A percentile compares a stretch with the other conserved stretches of the same genome.
Evolutionary conservation across 1,284 basidiomycete species (phyloP).

Genomic region (Sporisorium iseilematis-ciliati): DNA sequence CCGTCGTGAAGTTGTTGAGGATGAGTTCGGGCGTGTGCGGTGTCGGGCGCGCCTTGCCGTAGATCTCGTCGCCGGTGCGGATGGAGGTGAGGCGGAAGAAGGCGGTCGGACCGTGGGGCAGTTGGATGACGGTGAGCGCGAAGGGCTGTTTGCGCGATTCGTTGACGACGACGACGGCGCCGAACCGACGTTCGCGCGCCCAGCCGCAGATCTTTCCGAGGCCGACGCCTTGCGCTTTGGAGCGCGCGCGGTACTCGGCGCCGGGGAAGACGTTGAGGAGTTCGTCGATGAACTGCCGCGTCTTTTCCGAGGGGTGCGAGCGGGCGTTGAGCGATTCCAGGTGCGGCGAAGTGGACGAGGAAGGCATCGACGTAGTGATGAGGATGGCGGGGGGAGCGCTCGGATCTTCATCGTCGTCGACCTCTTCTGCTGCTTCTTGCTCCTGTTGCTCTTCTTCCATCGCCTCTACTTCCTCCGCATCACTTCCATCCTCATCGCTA

Average conservation of each 20-base stretch:
- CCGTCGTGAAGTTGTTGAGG: conserved; percentile 93
- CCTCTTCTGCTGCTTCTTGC: conserved; percentile 63
- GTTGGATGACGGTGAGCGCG: conserved; percentile 89
- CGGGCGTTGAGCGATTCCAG: conserved; percentile 74
- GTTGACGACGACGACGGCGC: conserved; percentile 90
- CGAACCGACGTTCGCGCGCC: conserved; percentile 89
- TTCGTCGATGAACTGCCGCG: conserved; percentile 79
- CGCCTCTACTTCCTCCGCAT: conserved; percentile 46
- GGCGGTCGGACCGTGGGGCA: conserved; percentile 92
- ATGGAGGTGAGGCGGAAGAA: conserved; percentile 96
- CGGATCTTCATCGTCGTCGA: conserved; percentile 56
- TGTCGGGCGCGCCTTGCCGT: conserved; percentile 88
- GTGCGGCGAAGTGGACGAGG: conserved; percentile 61
- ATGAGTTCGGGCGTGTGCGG: conserved; percentile 95
- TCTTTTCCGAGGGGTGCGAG: conserved; percentile 71
- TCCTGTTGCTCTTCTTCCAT: conserved; percentile 46
- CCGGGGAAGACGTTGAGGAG: conserved; percentile 92
- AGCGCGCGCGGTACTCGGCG: conserved; percentile 88
- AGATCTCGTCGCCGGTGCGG: conserved; percentile 84
- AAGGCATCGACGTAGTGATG: conserved; percentile 67
- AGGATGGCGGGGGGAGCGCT: conserved; percentile 62
- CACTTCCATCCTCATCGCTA: conserved; percentile 25
- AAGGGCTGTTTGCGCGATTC: conserved; percentile 83
- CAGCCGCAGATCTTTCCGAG: conserved; percentile 92
- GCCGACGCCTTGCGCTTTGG: conserved; percentile 93